Evolutionary conservation across 129 eudicot genomes (phyloP).

Genomic region (Helichrysum umbraculigerum): DNA sequence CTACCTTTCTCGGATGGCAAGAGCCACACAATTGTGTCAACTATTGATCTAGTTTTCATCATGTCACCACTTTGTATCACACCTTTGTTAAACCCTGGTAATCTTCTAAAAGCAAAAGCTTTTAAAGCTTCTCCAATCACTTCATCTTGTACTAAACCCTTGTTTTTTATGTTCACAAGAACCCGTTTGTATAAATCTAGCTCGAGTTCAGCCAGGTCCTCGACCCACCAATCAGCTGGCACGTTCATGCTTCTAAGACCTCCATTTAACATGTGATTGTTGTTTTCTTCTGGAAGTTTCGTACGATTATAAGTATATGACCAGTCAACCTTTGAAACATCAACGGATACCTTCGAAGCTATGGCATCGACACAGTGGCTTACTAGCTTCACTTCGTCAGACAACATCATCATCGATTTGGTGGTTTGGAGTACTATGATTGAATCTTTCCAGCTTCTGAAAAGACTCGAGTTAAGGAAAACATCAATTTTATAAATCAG

Average conservation of each 20-base stretch:
- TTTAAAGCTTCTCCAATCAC: slow-evolving; percentile 92
- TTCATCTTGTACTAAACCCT: slow-evolving; percentile 55
- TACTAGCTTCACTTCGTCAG: slow-evolving; percentile 76
- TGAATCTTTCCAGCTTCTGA: slow-evolving; percentile 97
- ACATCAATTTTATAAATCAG: slow-evolving; percentile 84
- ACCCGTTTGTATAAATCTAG: slow-evolving; percentile 69
- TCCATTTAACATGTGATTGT: slow-evolving; percentile 46
- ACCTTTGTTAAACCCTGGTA: slow-evolving; percentile 75
- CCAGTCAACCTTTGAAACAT: slow-evolving; percentile 86
- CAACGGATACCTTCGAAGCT: slow-evolving; percentile 72
- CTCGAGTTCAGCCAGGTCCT: slow-evolving; percentile 89
- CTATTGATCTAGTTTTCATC: slow-evolving; percentile 48
- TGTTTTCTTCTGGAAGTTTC: slow-evolving; percentile 74
- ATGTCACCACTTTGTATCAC: slow-evolving; percentile 47
- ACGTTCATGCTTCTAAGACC: slow-evolving; percentile 61
- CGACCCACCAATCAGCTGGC: slow-evolving; percentile 97
- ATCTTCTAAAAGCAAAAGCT: slow-evolving; percentile 66
- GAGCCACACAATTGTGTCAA: slow-evolving; percentile 58
- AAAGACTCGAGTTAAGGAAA: slow-evolving; percentile 71
- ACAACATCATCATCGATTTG: slow-evolving; percentile 51
- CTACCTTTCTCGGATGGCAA: slow-evolving; percentile 75
- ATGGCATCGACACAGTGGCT: slow-evolving; percentile 67
- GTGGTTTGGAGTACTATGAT: slow-evolving; percentile 82
- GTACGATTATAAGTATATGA: slow-evolving; percentile 80
- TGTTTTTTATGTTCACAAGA: slow-evolving; percentile 63